Conservation (phyloP, 73 alveolate species). For the Paramecium caudatum region DNA sequence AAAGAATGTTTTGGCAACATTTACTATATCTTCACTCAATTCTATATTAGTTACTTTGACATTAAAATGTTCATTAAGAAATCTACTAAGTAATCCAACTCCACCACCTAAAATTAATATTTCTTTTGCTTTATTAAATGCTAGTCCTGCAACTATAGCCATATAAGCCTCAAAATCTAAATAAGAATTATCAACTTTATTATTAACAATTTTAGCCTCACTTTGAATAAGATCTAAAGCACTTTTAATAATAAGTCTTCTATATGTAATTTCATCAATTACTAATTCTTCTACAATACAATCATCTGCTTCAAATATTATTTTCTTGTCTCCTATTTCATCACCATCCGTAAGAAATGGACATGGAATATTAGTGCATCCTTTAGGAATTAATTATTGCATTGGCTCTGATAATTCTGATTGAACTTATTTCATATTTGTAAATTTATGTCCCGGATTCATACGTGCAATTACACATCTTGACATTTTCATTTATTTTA, state of each 20-base stretch:
- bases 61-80: conserved; percentile 50
- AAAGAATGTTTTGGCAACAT: conserved; percentile 64
- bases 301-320: conserved; percentile 67
- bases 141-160: conserved; percentile 76
- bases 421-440: conserved; percentile 63
- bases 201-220: conserved; percentile 57
- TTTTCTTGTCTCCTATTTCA: conserved; percentile 73
- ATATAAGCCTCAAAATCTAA: conserved; percentile 75
- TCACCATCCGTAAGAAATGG: conserved; percentile 78
- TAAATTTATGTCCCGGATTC: conserved; percentile 74
- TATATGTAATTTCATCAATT: conserved; percentile 62
- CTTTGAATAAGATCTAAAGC: conserved; percentile 66
- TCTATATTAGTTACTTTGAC: conserved; percentile 67
- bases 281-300: conserved; percentile 66
- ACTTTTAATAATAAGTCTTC: conserved; percentile 71
- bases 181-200: conserved; percentile 68
- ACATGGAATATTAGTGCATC: conserved; percentile 71
- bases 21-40: conserved; percentile 66
- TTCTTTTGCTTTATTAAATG: conserved; percentile 64
- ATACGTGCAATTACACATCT: conserved; percentile 71
- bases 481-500: conserved; percentile 63
- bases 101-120: conserved; percentile 74
- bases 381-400: conserved; percentile 67
- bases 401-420: conserved; percentile 66
- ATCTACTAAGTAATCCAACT: conserved; percentile 70